These are phyloP conservation scores for Orbilia blumenaviensis DNA, from an alignment of 2,329 filamentous ascomycete species.

Conservation along the genomic window DNA sequence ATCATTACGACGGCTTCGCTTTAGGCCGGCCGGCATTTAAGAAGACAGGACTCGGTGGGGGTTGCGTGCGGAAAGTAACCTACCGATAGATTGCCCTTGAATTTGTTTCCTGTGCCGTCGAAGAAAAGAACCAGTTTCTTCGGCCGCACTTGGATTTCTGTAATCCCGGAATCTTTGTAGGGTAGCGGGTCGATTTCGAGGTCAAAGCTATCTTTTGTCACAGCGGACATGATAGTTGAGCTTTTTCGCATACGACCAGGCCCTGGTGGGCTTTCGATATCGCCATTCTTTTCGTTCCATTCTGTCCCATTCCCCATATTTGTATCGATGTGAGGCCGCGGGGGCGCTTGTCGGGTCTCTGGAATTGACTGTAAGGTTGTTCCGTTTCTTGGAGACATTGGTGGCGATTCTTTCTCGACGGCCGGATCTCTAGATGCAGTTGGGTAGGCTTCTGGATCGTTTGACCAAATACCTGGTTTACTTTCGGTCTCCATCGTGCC, in stretches of 20 bases:
- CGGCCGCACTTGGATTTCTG: conserved; percentile 47
- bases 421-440: conserved; percentile 30
- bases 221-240: conserved; percentile 40
- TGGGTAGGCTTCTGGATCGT: conserved; percentile 44
- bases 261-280: conserved; percentile 33
- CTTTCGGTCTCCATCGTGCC: conserved; percentile 29
- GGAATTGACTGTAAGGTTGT: conserved; percentile 35
- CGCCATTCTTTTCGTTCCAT: conserved; percentile 46
- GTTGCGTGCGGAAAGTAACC: conserved; percentile 61
- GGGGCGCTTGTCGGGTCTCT: conserved; percentile 24
- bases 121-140: conserved; percentile 70
- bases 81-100: conserved; percentile 72
- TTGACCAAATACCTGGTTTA: conserved; percentile 36
- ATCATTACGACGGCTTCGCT: not conserved
- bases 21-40: not conserved
- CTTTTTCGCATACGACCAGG: conserved; percentile 42
- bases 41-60: not conserved
- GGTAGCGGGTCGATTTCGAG: conserved; percentile 46
- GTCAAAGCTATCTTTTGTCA: conserved; percentile 50
- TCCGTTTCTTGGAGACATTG: conserved; percentile 49
- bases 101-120: conserved; percentile 72
- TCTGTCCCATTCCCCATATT: conserved; percentile 16
- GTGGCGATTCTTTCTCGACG: conserved; percentile 40
- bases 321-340: conserved; percentile 37
- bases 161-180: conserved; percentile 45